Base-by-base conservation (phyloP, 352 stramenopile genomes). In the Phytopythium sindhum region DNA sequence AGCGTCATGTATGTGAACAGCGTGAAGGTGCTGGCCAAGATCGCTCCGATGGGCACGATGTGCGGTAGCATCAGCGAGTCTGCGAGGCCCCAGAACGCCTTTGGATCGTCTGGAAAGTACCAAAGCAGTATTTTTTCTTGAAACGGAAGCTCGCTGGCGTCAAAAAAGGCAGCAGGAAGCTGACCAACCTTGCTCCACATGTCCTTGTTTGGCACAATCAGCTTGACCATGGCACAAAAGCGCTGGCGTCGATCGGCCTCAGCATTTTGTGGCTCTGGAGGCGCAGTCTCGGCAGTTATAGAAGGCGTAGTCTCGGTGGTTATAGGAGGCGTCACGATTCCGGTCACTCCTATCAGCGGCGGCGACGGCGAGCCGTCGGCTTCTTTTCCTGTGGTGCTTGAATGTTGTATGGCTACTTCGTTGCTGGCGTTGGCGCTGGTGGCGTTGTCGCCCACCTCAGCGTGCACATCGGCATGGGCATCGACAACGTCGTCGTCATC, bases 141-240 rank as follows among this genome's bases (percentile, higher is more conserved):
- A 14, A 63, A 63, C 8, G 42, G 57, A 7, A 63, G 57, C 44
- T 63, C 57, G 5, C 56, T 44, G 23, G 57, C 42, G 17, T 35
- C 26, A 11, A 63, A 63, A 11, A 63, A 41, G 23, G 29, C 44
- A 0, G 44, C 47, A 0, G 57, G 57, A 33, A 26, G 26, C 9
- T 45, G 42, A 53, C 56, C 24, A 10, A 55, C 44, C 41, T 35
- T 53, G 26, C 26, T 45, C 28, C 51, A 31, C 51, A 37, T 53
- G 10, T 53, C 41, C 35, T 35, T 54, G 28, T 50, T 47, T 11
- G 55, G 57, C 35, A 51, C 26, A 37, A 52, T 11, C 12, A 54
- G 21, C 37, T 26, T 44, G 28, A 54, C 35, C n/a, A 42, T 28
- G 4, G 41, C 50, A 3, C 60, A 28, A 6, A 55, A 52, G 53